These are phyloP conservation scores for Tolypocladium endophyticum DNA, from an alignment of 2,329 filamentous ascomycete species.

Conservation along the genomic window DNA sequence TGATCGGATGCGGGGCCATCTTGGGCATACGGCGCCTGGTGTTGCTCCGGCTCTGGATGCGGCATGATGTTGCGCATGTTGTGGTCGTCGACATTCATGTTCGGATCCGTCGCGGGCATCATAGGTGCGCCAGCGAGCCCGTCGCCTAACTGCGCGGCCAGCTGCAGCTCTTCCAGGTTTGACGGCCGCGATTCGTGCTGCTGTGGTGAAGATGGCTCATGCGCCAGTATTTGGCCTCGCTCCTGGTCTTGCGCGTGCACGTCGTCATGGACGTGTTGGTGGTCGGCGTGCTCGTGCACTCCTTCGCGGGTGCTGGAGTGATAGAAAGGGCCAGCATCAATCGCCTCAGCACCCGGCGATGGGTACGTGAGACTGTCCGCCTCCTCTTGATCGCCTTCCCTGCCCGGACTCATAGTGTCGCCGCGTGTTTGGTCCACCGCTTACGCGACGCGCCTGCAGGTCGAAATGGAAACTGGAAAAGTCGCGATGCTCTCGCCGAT, in stretches of 20 bases:
- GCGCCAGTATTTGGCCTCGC: constrained; percentile 16
- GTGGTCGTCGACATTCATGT: constrained; percentile 31
- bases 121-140: constrained; percentile 37
- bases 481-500: background rate
- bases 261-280: constrained; percentile 18
- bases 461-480: background rate
- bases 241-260: constrained; percentile 19
- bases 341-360: constrained; percentile 32
- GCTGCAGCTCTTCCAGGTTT: constrained; percentile 45
- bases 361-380: constrained; percentile 32
- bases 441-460: background rate
- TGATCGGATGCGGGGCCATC: constrained; percentile 24
- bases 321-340: constrained; percentile 34
- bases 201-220: constrained; percentile 26
- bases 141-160: constrained; percentile 47
- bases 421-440: background rate
- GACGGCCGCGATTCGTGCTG: constrained; percentile 31
- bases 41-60: constrained; percentile 28
- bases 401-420: constrained; percentile 19
- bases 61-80: constrained; percentile 32
- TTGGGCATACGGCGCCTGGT: constrained; percentile 26
- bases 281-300: constrained; percentile 17
- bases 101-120: constrained; percentile 35
- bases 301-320: constrained; percentile 25
- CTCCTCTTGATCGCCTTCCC: constrained; percentile 24